phyloP scores from a whole-genome alignment of 2,329 filamentous ascomycete species.

The Alternaria conjuncta region DNA sequence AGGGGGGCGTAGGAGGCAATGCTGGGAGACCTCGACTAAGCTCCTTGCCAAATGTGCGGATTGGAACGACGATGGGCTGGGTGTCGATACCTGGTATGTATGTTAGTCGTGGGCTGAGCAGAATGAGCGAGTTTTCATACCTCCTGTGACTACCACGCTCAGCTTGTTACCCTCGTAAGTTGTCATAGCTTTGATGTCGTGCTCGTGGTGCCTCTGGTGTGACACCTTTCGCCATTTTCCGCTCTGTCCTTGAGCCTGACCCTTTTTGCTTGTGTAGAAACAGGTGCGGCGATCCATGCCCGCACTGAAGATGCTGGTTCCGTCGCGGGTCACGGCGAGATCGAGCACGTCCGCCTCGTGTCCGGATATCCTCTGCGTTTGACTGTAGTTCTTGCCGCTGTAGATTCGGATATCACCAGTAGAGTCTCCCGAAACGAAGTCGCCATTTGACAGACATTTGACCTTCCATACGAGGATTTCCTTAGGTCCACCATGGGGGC shows the following conservation, averaged over 20 bases:
- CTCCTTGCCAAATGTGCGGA: constrained; percentile 78
- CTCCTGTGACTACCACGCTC: constrained; percentile 90
- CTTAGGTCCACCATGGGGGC: constrained; percentile 76
- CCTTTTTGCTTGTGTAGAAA: constrained; percentile 67
- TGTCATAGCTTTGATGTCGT: constrained; percentile 95
- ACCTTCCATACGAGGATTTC: constrained; percentile 93
- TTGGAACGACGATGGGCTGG: constrained; percentile 78
- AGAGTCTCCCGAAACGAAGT: constrained; percentile 94
- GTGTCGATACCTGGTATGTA: constrained; percentile 75
- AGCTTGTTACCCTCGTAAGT: constrained; percentile 83
- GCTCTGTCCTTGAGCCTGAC: constrained; percentile 49
- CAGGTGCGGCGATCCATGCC: constrained; percentile 91
- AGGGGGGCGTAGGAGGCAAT: constrained; percentile 77
- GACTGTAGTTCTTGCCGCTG: constrained; percentile 90
- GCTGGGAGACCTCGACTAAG: constrained; percentile 82
- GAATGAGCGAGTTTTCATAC: constrained; percentile 55
- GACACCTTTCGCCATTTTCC: constrained; percentile 79
- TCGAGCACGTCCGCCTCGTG: constrained; percentile 92
- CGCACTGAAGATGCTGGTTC: constrained; percentile 82
- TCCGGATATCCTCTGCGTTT: constrained; percentile 82
- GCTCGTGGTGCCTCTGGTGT: constrained; percentile 84
- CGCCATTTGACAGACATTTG: constrained; percentile 83
- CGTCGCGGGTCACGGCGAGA: constrained; percentile 81
- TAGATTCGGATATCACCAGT: constrained; percentile 92
- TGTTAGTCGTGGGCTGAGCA: not conserved